Percentiles rank a stretch among this genome's conserved stretches.
Evolutionary conservation across 192 early-diverging fungal species (phyloP).

Genomic region (Kickxella alabastrina): DNA sequence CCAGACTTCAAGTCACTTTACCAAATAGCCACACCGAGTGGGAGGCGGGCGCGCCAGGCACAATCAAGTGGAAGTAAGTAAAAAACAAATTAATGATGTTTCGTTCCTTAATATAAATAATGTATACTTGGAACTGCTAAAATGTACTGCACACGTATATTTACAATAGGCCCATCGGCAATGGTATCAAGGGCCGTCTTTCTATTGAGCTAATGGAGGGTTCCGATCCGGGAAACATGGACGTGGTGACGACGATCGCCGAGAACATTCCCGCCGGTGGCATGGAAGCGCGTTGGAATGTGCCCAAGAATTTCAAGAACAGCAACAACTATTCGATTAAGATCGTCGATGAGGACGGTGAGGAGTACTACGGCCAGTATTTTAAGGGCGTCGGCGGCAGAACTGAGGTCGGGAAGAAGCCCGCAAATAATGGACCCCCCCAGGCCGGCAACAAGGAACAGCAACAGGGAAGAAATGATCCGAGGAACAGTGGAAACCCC

Average conservation of each 20-base stretch:
- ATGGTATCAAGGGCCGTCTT: constrained; percentile 24
- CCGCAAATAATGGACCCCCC: background rate
- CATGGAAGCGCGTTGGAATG: constrained; percentile 33
- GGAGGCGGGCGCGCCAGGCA: constrained; percentile 31
- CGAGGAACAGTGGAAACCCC: background rate
- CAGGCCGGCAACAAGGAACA: background rate
- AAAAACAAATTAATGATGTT: no score
- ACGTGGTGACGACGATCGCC: constrained; percentile 41
- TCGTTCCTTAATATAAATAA: background rate
- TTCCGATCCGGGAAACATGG: constrained; percentile 34
- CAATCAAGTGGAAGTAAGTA: constrained; percentile 49
- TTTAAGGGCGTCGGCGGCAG: constrained; percentile 36
- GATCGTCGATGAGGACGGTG: constrained; percentile 43
- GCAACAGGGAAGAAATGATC: background rate
- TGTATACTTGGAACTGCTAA: no score
- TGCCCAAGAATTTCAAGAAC: constrained; percentile 35
- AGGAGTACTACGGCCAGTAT: constrained; percentile 48
- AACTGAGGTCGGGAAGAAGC: constrained; percentile 12
- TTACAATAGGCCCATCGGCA: constrained; percentile 22
- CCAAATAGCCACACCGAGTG: constrained; percentile 49
- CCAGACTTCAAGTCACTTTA: constrained; percentile 42
- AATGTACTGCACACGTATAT: no score
- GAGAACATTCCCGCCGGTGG: constrained; percentile 39
- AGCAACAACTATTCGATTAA: constrained; percentile 50
- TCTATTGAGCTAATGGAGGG: constrained; percentile 52